Percentiles rank a stretch among this genome's conserved stretches.
Evolutionary conservation across 768 basidiomycete genomes (phyloP).

Genomic region (Termitomyces eurrhizus): DNA sequence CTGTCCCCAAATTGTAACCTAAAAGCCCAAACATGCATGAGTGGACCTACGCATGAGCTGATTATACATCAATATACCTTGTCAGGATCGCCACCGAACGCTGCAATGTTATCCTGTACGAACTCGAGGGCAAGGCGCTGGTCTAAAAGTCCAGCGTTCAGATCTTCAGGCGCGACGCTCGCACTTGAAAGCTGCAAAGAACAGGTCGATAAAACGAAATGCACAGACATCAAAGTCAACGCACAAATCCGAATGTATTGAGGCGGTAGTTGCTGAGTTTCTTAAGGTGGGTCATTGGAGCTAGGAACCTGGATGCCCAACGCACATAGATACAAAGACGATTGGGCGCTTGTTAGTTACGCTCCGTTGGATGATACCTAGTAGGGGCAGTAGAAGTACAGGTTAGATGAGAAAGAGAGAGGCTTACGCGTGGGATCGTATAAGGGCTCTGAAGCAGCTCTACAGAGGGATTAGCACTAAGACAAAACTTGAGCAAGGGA

Average conservation of each 20-base stretch:
- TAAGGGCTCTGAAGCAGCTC: conserved; percentile 37
- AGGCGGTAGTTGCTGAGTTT: conserved; percentile 51
- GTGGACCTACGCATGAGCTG: neutral
- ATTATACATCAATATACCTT: neutral
- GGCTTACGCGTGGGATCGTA: conserved; percentile 45
- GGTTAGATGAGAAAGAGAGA: neutral
- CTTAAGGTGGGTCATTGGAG: neutral
- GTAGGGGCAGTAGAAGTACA: neutral
- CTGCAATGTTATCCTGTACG: neutral
- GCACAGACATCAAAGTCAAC: conserved; percentile 1
- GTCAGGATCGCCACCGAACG: neutral
- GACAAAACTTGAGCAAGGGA: neutral
- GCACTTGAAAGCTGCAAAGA: conserved; percentile 41
- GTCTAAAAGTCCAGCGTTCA: neutral
- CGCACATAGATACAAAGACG: conserved; percentile 51
- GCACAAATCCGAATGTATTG: conserved; percentile 56
- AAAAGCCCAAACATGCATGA: neutral
- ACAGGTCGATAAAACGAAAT: neutral
- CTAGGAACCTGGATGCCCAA: neutral
- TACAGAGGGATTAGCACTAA: conserved; percentile 14
- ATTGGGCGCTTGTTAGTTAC: conserved; percentile 44
- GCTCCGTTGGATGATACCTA: conserved; percentile 47
- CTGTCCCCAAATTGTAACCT: conserved; percentile 54
- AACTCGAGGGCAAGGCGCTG: conserved; percentile 22
- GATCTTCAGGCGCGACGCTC: conserved; percentile 31